Conservation (phyloP, 176 grass and related monocot genomes). For the Phragmites australis region DNA sequence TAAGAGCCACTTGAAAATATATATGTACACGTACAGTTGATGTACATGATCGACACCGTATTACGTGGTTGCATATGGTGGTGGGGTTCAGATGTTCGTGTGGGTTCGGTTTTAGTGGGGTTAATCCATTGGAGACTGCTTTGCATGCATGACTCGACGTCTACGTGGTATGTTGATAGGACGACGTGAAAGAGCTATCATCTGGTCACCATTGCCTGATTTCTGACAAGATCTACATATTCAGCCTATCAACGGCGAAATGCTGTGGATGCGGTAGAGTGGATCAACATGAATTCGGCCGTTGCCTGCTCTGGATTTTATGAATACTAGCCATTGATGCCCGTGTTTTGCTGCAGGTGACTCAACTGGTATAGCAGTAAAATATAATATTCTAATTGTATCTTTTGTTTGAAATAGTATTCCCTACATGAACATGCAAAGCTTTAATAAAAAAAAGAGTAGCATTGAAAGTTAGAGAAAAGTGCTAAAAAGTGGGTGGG, state of each 20-base stretch:
- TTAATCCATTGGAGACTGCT: constrained; percentile 30
- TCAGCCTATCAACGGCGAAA: constrained; percentile 4
- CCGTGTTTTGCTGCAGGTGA: too few relatives aligned
- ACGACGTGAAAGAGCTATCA: constrained; percentile 35
- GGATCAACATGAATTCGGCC: constrained; percentile 23
- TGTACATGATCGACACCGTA: background rate
- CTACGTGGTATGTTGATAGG: constrained; percentile 47
- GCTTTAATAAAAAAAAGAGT: too few relatives aligned
- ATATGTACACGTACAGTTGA: background rate
- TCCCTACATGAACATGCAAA: too few relatives aligned
- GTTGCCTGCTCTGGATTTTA: background rate
- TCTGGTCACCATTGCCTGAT: constrained; percentile 5
- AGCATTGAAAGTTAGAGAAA: too few relatives aligned
- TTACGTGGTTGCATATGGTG: background rate
- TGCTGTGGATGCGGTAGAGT: background rate
- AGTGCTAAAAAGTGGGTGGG: too few relatives aligned
- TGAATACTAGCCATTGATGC: too few relatives aligned
- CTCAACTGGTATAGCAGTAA: too few relatives aligned
- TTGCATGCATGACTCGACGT: constrained; percentile 30
- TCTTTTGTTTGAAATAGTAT: too few relatives aligned
- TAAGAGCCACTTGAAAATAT: background rate
- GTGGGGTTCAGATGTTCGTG: background rate
- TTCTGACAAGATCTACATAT: background rate
- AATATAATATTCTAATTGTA: too few relatives aligned
- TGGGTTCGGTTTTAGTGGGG: constrained; percentile 18